These are phyloP conservation scores for Graphium sp. DNA, from an alignment of 2,329 filamentous ascomycete genomes.

Conservation along the genomic window DNA sequence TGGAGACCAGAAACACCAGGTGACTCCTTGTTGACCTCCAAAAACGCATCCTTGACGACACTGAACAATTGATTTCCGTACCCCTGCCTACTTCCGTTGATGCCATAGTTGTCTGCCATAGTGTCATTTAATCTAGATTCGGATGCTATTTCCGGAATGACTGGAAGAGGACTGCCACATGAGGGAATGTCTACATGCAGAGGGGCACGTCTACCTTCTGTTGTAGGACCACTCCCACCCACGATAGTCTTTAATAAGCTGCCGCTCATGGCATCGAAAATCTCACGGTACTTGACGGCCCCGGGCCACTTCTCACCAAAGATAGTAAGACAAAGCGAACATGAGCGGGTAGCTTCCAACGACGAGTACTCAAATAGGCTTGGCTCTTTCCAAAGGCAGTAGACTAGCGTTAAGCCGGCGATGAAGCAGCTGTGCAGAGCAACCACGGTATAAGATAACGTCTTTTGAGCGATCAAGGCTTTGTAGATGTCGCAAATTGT, in stretches of 20 bases:
- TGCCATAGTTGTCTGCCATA: no score
- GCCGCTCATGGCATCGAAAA: constrained; percentile 11
- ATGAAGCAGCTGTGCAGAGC: constrained; percentile 14
- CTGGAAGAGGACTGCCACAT: no score
- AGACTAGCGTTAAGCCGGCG: constrained; percentile 12
- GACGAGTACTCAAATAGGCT: constrained; percentile 10
- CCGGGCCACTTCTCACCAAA: constrained; percentile 13
- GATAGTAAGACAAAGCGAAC: constrained; percentile 11
- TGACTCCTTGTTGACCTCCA: constrained; percentile 13
- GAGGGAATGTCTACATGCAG: constrained; percentile 1
- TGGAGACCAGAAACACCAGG: constrained; percentile 11
- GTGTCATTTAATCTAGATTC: no score
- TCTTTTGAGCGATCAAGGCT: constrained; percentile 12
- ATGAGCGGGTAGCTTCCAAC: constrained; percentile 11
- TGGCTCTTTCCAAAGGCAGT: constrained; percentile 11
- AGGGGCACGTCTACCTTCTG: no score
- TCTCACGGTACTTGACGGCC: constrained; percentile 13
- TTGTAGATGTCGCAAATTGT: constrained; percentile 13
- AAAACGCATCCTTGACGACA: constrained; percentile 11
- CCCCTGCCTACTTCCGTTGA: no score
- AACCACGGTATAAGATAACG: constrained; percentile 13
- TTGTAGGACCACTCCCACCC: neutral
- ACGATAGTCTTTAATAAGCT: constrained; percentile 10
- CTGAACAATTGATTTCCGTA: constrained; percentile 7
- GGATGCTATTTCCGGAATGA: no score